Percentiles rank a stretch among this genome's conserved stretches.
phyloP scores from a whole-genome alignment of 495 filamentous ascomycete genomes.

The Aspergillus carlsbadensis region DNA sequence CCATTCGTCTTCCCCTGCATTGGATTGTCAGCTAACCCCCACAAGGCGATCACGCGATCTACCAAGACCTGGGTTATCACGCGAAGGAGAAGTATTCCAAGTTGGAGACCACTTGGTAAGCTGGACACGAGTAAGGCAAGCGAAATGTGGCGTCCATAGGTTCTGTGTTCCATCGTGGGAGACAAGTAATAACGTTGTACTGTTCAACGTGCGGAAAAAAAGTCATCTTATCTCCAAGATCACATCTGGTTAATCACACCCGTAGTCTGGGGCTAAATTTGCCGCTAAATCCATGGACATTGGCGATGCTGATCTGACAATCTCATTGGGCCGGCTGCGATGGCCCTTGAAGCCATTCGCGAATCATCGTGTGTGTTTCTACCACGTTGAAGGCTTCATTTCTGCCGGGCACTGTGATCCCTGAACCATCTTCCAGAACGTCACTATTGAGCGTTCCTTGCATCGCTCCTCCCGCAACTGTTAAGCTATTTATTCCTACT shows the following conservation, averaged over 20 bases:
- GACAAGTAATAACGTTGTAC: not conserved
- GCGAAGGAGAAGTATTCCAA: slow-evolving; percentile 49
- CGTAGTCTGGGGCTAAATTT: slow-evolving; percentile 1
- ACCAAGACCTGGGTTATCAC: slow-evolving; percentile 50
- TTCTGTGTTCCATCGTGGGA: not conserved
- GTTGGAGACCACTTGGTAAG: slow-evolving; percentile 51
- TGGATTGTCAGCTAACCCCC: not conserved
- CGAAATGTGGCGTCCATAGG: not conserved
- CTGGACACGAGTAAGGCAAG: slow-evolving; percentile 3
- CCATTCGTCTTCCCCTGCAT: not conserved
- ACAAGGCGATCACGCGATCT: slow-evolving; percentile 52
- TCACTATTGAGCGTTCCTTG: not conserved
- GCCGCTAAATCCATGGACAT: slow-evolving; percentile 4
- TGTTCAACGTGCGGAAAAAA: slow-evolving; percentile 1
- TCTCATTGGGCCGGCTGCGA: slow-evolving; percentile 8
- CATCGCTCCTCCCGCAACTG: not conserved
- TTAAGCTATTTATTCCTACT: not conserved
- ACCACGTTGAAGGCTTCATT: slow-evolving; percentile 10
- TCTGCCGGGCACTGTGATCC: not conserved
- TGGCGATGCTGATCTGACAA: not conserved
- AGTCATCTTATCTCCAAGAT: not conserved
- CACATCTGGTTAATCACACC: not conserved
- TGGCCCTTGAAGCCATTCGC: not conserved
- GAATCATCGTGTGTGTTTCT: not conserved
- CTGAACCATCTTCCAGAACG: not conserved